A percentile compares a stretch with the other conserved stretches of the same genome.
Conservation (phyloP, 2,329 filamentous ascomycete genomes). For the Pseudohalonectria lignicola region DNA sequence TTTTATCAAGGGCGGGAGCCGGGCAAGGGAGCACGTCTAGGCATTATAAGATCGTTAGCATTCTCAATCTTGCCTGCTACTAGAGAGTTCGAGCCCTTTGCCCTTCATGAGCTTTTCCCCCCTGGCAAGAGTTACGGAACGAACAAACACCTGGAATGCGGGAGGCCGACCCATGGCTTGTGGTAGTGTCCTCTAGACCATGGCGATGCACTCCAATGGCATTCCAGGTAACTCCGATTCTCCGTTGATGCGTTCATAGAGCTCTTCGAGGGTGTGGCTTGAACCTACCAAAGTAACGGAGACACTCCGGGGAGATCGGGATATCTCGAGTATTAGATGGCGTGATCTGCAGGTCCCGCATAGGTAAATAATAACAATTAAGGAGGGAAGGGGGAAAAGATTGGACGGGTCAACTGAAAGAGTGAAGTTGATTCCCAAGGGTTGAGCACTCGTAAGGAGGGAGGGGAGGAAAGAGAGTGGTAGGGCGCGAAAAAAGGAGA, state of each 20-base stretch:
- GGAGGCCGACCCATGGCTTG: not conserved
- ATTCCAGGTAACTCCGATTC: no score
- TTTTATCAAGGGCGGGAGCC: not conserved
- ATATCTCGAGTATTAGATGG: not conserved
- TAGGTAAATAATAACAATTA: not conserved
- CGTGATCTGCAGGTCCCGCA: not conserved
- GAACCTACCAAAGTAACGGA: constrained; percentile 35
- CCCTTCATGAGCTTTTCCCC: not conserved
- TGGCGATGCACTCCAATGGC: no score
- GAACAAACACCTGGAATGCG: not conserved
- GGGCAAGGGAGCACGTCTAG: not conserved
- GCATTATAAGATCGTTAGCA: not conserved
- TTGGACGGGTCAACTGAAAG: constrained; percentile 35
- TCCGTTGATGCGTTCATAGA: no score
- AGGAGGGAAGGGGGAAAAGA: constrained; percentile 25
- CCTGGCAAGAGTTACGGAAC: not conserved
- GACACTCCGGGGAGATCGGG: constrained; percentile 1
- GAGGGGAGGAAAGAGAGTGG: not conserved
- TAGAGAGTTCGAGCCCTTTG: no score
- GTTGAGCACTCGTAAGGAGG: not conserved
- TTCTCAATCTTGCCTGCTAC: no score
- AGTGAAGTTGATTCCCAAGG: constrained; percentile 30
- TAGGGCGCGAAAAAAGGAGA: not conserved
- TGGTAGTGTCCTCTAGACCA: no score
- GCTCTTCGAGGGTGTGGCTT: not conserved